These are phyloP conservation scores for Pseudogymnoascus sp. DNA, from an alignment of 2,329 filamentous ascomycete genomes.

Conservation along the genomic window DNA sequence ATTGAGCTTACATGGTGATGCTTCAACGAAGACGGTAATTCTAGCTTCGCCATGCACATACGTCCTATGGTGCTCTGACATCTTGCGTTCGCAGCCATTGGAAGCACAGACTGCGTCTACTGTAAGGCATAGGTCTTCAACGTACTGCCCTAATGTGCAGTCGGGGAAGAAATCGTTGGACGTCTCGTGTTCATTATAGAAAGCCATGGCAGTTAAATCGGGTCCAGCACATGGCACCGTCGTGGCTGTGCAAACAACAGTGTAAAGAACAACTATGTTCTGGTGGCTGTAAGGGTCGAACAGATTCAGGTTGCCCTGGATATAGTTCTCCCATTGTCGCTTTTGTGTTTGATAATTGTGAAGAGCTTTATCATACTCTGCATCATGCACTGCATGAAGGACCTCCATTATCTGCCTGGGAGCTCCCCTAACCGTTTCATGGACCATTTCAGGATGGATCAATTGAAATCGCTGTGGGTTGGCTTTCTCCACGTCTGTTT, in stretches of 20 bases:
- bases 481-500: slow-evolving; percentile 51
- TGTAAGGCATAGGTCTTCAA: slow-evolving; percentile 78
- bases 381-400: slow-evolving; percentile 88
- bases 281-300: slow-evolving; percentile 96
- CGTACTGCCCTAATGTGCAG: slow-evolving; percentile 88
- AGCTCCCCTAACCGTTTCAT: slow-evolving; percentile 70
- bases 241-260: slow-evolving; percentile 85
- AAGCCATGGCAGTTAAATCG: slow-evolving; percentile 81
- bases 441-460: slow-evolving; percentile 93
- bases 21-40: slow-evolving; percentile 84
- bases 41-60: slow-evolving; percentile 96
- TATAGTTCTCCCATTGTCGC: slow-evolving; percentile 91
- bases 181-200: slow-evolving; percentile 83
- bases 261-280: slow-evolving; percentile 91
- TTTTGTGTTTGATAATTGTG: slow-evolving; percentile 94
- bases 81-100: slow-evolving; percentile 78
- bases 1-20: slow-evolving; percentile 58
- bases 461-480: slow-evolving; percentile 74
- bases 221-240: slow-evolving; percentile 91
- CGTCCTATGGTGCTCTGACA: slow-evolving; percentile 89
- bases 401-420: slow-evolving; percentile 88
- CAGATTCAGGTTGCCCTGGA: slow-evolving; percentile 78
- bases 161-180: slow-evolving; percentile 67
- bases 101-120: slow-evolving; percentile 73
- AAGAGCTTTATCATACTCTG: slow-evolving; percentile 90